Base-by-base conservation (phyloP, 169 alveolate genomes). In the Besnoitia besnoiti region DNA sequence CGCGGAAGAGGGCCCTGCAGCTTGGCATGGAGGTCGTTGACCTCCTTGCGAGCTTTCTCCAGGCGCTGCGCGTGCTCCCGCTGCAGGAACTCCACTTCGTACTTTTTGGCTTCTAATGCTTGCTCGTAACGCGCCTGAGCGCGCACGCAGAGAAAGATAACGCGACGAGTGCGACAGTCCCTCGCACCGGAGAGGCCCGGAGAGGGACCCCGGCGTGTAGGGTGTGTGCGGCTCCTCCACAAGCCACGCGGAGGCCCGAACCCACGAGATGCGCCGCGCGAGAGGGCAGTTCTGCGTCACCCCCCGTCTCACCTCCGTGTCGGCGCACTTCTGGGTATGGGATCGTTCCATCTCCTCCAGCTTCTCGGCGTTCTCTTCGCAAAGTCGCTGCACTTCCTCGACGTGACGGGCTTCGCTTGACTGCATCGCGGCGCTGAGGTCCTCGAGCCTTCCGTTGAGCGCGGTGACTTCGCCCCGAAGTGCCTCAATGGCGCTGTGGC, bases 91-190 rank as follows among this genome's bases (percentile, higher is more conserved):
- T 40, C 61, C 61, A 77, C 21, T 35, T 77, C 87, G 40, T 77
- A 77, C 87, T 42, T 77, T 30, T 77, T 77, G 37, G 87, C 87
- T 35, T 77, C 87, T n/a, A 77, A 12, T 4, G 50, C 40, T 46
- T 77, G 87, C 37, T 77, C 87, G 40, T 77, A 30, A 4, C 8
- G 37, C 8, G 87, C 87, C 87, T 77, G 12, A 1, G 35, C 21
- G 33, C 47, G 33, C 40, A 67, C 24, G 46, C 21, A 33, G 27
- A 67, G 27, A 55, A 12, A 7, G 30, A 55, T n/a, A n/a, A n/a
- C n/a, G n/a, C n/a, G n/a, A n/a, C n/a, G n/a, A n/a, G n/a, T n/a
- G n/a, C n/a, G n/a, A n/a, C n/a, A n/a, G n/a, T n/a, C n/a, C n/a
- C n/a, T n/a, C n/a, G n/a, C n/a, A n/a, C n/a, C n/a, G n/a, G n/a